A percentile compares a stretch with the other conserved stretches of the same genome.
Evolutionary conservation across 306 rosid species (phyloP).

Genomic region (Citrullus amarus): DNA sequence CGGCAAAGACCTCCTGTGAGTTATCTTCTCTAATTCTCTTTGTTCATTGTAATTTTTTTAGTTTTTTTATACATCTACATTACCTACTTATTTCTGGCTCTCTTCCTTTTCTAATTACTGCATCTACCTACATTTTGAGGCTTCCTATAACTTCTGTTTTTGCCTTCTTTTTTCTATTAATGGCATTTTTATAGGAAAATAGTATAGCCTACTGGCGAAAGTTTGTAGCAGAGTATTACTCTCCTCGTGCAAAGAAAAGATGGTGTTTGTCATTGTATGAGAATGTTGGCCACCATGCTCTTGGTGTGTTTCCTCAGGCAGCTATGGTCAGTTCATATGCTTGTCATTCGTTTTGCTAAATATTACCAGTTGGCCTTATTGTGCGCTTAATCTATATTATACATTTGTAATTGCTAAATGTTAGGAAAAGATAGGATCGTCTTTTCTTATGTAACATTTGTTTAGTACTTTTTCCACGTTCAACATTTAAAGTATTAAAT

Average conservation of each 20-base stretch:
- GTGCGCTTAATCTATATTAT: background rate
- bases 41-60: background rate
- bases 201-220: constrained; percentile 96
- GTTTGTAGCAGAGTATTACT: constrained; percentile 89
- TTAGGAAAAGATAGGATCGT: background rate
- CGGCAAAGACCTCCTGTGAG: constrained; percentile 76
- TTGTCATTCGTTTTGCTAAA: background rate
- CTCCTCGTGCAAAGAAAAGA: constrained; percentile 89
- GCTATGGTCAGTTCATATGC: constrained; percentile 48
- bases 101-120: background rate
- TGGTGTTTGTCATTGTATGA: constrained; percentile 92
- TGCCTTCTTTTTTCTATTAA: background rate
- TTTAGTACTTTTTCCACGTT: background rate
- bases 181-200: constrained; percentile 47
- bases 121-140: background rate
- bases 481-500: background rate
- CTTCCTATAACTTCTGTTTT: background rate
- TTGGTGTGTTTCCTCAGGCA: constrained; percentile 94
- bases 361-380: background rate
- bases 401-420: background rate
- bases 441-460: background rate
- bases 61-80: background rate
- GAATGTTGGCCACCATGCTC: constrained; percentile 78
- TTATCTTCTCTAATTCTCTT: constrained; percentile 1
- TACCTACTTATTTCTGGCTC: background rate